A percentile compares a stretch with the other conserved stretches of the same genome.
Evolutionary conservation across 331 rosid genomes (phyloP).

Genomic region (Malus hybrid): DNA sequence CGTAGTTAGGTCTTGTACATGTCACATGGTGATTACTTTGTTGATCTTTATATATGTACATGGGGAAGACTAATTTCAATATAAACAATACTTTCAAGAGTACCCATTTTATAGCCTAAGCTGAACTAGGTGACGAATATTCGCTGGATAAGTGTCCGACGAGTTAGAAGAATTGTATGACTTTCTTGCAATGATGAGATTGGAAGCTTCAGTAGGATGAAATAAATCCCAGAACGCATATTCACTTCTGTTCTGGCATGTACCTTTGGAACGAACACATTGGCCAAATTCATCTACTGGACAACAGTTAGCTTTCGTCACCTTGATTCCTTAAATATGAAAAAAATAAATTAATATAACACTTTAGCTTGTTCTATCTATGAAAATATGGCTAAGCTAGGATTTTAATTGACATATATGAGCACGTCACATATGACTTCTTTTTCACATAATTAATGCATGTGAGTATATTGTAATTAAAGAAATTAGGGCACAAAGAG

Average conservation of each 20-base stretch:
- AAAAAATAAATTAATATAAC: not conserved
- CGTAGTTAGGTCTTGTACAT: too few relatives aligned
- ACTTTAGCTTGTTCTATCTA: too few relatives aligned
- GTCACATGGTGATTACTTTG: too few relatives aligned
- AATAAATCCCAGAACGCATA: constrained; percentile 31
- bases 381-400: not conserved
- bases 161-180: constrained; percentile 15
- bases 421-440: not conserved
- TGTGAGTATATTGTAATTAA: not conserved
- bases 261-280: constrained; percentile 15
- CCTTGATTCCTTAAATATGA: constrained; percentile 19
- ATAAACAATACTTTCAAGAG: not conserved
- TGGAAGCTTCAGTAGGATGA: constrained; percentile 22
- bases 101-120: not conserved
- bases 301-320: constrained; percentile 26
- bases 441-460: not conserved
- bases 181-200: not conserved
- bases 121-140: constrained; percentile 25
- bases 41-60: too few relatives aligned
- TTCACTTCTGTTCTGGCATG: constrained; percentile 31
- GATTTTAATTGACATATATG: not conserved
- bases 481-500: not conserved
- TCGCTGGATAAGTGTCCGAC: constrained; percentile 23
- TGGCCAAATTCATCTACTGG: constrained; percentile 11
- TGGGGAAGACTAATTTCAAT: too few relatives aligned